Evolutionary conservation across 78 protist species (phyloP).

Genomic region (Thecamonas trahens): DNA sequence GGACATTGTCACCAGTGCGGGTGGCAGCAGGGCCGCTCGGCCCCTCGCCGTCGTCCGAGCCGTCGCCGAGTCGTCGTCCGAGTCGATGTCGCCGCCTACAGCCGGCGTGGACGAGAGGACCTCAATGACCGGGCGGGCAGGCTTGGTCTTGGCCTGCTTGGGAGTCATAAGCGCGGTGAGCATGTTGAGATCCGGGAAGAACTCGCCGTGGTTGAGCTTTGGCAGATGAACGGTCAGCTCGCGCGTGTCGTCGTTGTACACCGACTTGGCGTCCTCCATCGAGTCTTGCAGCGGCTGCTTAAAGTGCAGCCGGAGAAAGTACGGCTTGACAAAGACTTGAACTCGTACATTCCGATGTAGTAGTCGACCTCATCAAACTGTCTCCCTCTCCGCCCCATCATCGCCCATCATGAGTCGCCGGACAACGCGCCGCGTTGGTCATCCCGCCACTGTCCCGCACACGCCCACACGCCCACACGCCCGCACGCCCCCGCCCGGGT

Average conservation of each 20-base stretch:
- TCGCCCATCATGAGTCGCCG: no score
- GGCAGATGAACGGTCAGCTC: background rate
- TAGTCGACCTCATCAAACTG: background rate
- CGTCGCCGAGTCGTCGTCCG: no score
- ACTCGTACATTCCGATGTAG: background rate
- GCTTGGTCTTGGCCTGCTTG: background rate
- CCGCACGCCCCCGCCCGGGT: no score
- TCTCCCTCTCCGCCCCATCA: constrained; percentile 1
- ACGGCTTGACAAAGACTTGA: constrained; percentile 2
- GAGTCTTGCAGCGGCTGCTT: background rate
- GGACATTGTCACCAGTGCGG: no score
- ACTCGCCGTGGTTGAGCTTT: background rate
- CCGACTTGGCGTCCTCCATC: background rate
- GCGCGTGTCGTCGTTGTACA: background rate
- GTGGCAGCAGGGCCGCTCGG: no score
- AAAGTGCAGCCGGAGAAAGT: background rate
- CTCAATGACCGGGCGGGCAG: background rate
- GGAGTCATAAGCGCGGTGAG: background rate
- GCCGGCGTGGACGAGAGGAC: background rate
- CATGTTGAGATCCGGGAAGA: constrained; percentile 8
- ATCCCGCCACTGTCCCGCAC: no score
- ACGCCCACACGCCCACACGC: no score
- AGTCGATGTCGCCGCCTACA: no score
- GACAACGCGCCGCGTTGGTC: no score
- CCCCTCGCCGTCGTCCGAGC: no score